Evolutionary conservation across 2,329 filamentous ascomycete species (phyloP), one percentile per base, ranked within the genome.

Genomic region (Gremmenia infestans): DNA sequence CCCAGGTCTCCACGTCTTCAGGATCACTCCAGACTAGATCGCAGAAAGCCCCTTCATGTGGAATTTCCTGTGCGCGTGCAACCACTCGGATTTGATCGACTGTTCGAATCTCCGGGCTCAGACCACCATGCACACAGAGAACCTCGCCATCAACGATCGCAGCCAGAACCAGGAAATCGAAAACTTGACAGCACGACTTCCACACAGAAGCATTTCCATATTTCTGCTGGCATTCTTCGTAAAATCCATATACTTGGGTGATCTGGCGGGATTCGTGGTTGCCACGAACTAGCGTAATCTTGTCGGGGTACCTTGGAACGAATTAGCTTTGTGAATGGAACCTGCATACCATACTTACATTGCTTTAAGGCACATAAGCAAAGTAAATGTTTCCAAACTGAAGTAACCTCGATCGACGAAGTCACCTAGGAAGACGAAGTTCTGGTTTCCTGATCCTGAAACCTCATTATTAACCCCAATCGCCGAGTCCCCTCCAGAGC

Each of bases 191-290:
- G 71, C 87, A 89, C 51, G 85, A 86, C 72, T 89, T 89, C 87
- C 87, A 90, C 53, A 90, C 87, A 35, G 85, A 87, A 6, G 87
- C 86, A 70, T 89, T 89, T 58, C 86, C 86, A 66, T 90, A 90
- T 69, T 90, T 90, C 63, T 86, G 83, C 63, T 88, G 80, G 67
- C 87, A 90, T 68, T 90, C 87, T 68, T 89, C 87, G 71, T 89
- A 89, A 71, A 90, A 90, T 32, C 87, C 87, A 69, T 90, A 90
- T 14, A 89, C 87, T 68, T 89, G 86, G 14, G 87, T 90, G 64
- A 90, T 89, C 70, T 89, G 87, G 46, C 87, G 83, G 43, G 86
- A 89, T 69, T 90, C 87, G 71, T 90, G 86, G 66, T 89, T 89
- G 37, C 87, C 87, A 52, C 87, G 83, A 35, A 90, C 85, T 32